Percentiles rank a stretch among this genome's conserved stretches.
Conservation (phyloP, 805 yeast species). For the Saturnispora serradocipensis region DNA sequence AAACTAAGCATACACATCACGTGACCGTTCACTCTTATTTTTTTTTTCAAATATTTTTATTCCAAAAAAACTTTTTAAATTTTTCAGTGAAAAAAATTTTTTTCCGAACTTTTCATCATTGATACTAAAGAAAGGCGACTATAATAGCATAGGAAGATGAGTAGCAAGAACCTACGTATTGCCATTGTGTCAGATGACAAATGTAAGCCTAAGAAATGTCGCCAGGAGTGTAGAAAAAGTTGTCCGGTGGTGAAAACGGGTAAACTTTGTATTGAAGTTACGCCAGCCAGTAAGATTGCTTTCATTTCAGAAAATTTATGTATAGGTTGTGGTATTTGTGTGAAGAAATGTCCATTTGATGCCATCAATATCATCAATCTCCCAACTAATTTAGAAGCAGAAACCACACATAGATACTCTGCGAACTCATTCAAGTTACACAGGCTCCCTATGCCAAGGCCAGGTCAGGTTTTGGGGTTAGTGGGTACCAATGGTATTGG, state of each 20-base stretch:
- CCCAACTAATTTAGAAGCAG: conserved; percentile 88
- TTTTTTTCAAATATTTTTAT: background rate
- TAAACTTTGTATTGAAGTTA: conserved; percentile 92
- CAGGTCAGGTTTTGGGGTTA: conserved; percentile 95
- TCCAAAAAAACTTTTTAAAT: background rate
- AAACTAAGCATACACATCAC: background rate
- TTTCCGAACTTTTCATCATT: background rate
- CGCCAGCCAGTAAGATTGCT: conserved; percentile 84
- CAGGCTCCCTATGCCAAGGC: conserved; percentile 96
- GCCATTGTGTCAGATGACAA: conserved; percentile 92
- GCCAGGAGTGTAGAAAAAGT: conserved; percentile 93
- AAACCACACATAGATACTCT: conserved; percentile 94
- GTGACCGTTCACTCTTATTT: background rate
- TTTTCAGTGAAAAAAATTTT: background rate
- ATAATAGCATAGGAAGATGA: conserved; percentile 18
- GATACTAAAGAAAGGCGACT: background rate
- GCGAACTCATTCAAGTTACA: conserved; percentile 97
- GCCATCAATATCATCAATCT: conserved; percentile 93
- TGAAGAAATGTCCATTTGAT: conserved; percentile 95
- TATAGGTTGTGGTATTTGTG: conserved; percentile 99
- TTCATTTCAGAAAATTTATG: conserved; percentile 90
- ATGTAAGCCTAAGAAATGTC: conserved; percentile 97
- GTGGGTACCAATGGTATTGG: conserved; percentile 99
- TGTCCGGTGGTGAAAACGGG: conserved; percentile 99
- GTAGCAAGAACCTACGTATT: conserved; percentile 58